A percentile compares a stretch with the other conserved stretches of the same genome.
Conservation (phyloP, 768 basidiomycete species). For the Rossbeevera mucosa region DNA sequence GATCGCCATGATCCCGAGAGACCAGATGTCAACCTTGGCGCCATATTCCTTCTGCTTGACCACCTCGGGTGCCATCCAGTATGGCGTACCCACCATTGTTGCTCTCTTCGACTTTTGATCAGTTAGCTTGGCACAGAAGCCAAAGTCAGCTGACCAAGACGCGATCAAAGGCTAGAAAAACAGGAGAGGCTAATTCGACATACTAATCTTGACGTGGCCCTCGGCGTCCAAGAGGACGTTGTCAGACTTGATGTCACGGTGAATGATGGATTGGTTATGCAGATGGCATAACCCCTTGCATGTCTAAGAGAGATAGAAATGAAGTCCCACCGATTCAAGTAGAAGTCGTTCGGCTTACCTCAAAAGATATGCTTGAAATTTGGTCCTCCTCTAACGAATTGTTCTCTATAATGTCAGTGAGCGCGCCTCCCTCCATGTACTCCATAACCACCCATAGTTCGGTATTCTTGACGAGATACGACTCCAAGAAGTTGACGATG, state of each 20-base stretch:
- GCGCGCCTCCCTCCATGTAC: constrained; percentile 96
- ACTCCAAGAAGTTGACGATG: constrained; percentile 92
- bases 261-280: constrained; percentile 92
- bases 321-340: background rate
- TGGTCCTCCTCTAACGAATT: constrained; percentile 94
- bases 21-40: constrained; percentile 96
- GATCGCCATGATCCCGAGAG: constrained; percentile 96
- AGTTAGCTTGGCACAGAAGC: constrained; percentile 93
- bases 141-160: constrained; percentile 74
- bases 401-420: constrained; percentile 97
- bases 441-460: constrained; percentile 99
- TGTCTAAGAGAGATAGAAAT: constrained; percentile 48
- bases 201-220: constrained; percentile 96
- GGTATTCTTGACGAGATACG: constrained; percentile 81
- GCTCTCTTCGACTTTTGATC: constrained; percentile 96
- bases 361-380: constrained; percentile 85
- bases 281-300: constrained; percentile 93
- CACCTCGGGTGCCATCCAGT: constrained; percentile 99
- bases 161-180: constrained; percentile 3
- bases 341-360: constrained; percentile 51
- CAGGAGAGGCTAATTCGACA: constrained; percentile 29
- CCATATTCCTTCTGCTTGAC: constrained; percentile 97
- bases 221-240: constrained; percentile 91
- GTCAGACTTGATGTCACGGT: constrained; percentile 96
- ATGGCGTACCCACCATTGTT: constrained; percentile 97